Conservation (phyloP, 2,329 filamentous ascomycete species). For the Annulohypoxylon truncatum region DNA sequence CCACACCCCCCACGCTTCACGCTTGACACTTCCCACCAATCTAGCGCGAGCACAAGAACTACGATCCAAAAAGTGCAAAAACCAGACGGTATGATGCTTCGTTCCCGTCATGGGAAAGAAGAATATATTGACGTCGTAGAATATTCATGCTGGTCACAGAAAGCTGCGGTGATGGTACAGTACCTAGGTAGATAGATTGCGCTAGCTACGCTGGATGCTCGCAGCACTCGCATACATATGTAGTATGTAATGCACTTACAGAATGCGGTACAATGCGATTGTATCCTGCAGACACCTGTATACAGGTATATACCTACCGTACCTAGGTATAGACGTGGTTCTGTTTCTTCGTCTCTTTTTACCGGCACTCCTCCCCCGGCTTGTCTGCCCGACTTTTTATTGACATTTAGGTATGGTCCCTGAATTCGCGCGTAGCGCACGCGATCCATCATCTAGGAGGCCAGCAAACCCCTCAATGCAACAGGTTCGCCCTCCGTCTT, state of each 20-base stretch:
- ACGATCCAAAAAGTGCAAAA: slow-evolving; percentile 6
- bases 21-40: slow-evolving; percentile 32
- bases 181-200: slow-evolving; percentile 12
- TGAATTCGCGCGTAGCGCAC: slow-evolving; percentile 37
- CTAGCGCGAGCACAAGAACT: slow-evolving; percentile 20
- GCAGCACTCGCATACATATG: slow-evolving; percentile 34
- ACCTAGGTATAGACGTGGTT: neutral
- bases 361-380: slow-evolving; percentile 34
- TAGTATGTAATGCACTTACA: slow-evolving; percentile 10
- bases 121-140: slow-evolving; percentile 8
- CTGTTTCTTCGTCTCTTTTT: slow-evolving; percentile 19
- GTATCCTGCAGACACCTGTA: slow-evolving; percentile 8
- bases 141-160: slow-evolving; percentile 8
- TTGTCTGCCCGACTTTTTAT: slow-evolving; percentile 27
- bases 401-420: slow-evolving; percentile 33
- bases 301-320: too few species aligned
- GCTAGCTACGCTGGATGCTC: slow-evolving; percentile 18
- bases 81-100: slow-evolving; percentile 19
- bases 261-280: slow-evolving; percentile 26
- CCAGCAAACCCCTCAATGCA: slow-evolving; percentile 29
- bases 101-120: slow-evolving; percentile 3
- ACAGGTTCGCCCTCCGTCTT: slow-evolving; percentile 26
- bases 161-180: slow-evolving; percentile 16
- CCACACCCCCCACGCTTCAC: slow-evolving; percentile 34
- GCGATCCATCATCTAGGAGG: slow-evolving; percentile 24